A percentile compares a stretch with the other conserved stretches of the same genome.
phyloP scores from a whole-genome alignment of 2,329 filamentous ascomycete species.

The Penicillium concentricum region DNA sequence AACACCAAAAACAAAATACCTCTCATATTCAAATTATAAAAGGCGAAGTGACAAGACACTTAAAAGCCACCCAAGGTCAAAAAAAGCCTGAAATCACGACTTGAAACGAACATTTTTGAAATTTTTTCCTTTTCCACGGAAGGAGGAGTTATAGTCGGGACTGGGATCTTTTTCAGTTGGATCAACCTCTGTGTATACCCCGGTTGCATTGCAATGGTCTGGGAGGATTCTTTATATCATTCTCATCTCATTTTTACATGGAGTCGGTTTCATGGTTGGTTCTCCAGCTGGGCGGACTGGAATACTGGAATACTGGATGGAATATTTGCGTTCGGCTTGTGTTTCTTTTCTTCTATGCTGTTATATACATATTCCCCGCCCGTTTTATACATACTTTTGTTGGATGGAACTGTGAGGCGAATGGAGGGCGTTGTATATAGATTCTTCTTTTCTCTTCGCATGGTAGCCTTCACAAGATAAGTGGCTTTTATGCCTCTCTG shows the following conservation, averaged over 20 bases:
- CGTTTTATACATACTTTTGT: conserved; percentile 12
- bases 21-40: neutral
- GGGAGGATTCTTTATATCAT: conserved; percentile 13
- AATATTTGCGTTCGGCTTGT: neutral
- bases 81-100: conserved; percentile 2
- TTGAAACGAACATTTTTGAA: conserved; percentile 8
- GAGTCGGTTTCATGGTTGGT: conserved; percentile 17
- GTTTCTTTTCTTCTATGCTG: neutral
- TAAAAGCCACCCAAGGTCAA: neutral
- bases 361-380: conserved; percentile 8
- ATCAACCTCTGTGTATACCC: conserved; percentile 15
- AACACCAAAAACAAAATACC: neutral
- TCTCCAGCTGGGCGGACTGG: neutral
- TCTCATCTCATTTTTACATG: conserved; percentile 14
- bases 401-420: conserved; percentile 1
- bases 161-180: conserved; percentile 2
- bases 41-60: neutral
- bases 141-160: neutral
- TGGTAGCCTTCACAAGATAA: neutral
- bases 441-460: neutral
- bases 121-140: neutral
- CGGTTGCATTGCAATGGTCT: conserved; percentile 18
- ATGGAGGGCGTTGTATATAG: conserved; percentile 9
- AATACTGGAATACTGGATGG: neutral
- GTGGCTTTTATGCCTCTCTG: neutral